Evolutionary conservation across 371 early-diverging fungal genomes (phyloP), one percentile per base, ranked within the genome.

Genomic region (Parasitella parasitica): DNA sequence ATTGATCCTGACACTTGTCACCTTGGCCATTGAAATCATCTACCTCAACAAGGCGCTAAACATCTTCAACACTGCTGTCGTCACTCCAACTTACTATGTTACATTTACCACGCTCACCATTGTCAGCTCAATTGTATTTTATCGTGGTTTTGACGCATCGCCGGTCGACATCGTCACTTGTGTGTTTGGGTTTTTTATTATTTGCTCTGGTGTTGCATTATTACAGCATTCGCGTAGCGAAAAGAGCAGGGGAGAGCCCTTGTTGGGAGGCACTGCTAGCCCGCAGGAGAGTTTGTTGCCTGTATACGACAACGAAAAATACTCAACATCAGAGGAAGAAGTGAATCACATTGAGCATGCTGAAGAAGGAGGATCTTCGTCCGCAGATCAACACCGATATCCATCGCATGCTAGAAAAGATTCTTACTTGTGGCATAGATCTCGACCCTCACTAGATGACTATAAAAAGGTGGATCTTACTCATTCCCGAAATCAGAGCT

Each of bases 41-140:
- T 97, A 97, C 72, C 90, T 97, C 58, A 97, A 97, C 86, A 97
- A 97, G 73, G 96, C 97, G 13, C 83, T 97, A 48, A 95, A 95
- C 66, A 59, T 92, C 39, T 97, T 95, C 76, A 92, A 92, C 58
- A 95, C 97, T 15, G 94, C 95, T 53, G 67, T 92, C 61, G 94
- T 94, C 39, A 94, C 94, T 7, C 94, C 94, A 13, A 90, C 95
- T 30, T 97, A 97, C 76, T 97, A 96, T 63, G 97, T 96, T 24
- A 80, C 91, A 32, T 97, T 97, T 72, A 97, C 97, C 4, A 91
- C 95, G 13, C 83, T 93, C 18, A 96, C 97, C 9, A 93, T 97
- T 43, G 73, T 92, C 55, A 94, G 95, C 26, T 91, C 94, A 0
- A 90, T 92, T 15, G 89, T 95, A 11, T 73, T 97, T 2, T 95